Evolutionary conservation across 768 basidiomycete species (phyloP).

Genomic region (Sistotremastrum suecicum): DNA sequence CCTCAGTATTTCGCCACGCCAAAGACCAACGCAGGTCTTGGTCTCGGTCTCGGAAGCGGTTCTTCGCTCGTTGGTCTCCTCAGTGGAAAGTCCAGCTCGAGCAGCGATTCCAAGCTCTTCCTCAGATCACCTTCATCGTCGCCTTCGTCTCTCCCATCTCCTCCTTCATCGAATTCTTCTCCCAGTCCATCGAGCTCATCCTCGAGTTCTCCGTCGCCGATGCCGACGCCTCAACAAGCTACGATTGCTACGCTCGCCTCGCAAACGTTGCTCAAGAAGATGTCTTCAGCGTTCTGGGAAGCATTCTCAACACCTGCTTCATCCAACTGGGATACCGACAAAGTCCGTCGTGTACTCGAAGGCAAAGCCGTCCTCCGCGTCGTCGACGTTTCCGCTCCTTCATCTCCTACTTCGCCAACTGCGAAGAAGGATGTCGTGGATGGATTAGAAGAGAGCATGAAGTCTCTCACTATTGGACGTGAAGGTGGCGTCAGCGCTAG

Average conservation of each 20-base stretch:
- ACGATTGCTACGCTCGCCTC: slow-evolving; percentile 62
- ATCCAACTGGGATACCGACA: slow-evolving; percentile 51
- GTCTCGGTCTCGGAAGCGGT: no score
- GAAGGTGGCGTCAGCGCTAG: no score
- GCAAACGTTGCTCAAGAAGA: slow-evolving; percentile 57
- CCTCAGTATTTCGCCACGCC: slow-evolving; percentile 18
- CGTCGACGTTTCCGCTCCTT: slow-evolving; percentile 39
- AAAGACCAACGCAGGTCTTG: not conserved
- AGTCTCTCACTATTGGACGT: slow-evolving; percentile 1
- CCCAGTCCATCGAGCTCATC: slow-evolving; percentile 16
- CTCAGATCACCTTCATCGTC: slow-evolving; percentile 29
- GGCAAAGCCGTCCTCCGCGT: slow-evolving; percentile 69
- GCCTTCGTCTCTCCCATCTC: slow-evolving; percentile 14
- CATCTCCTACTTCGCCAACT: not conserved
- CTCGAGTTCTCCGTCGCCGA: slow-evolving; percentile 13
- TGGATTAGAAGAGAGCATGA: slow-evolving; percentile 11
- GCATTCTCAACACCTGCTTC: slow-evolving; percentile 53
- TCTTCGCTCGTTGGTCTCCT: no score
- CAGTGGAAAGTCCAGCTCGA: no score
- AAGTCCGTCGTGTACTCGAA: slow-evolving; percentile 68
- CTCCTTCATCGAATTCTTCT: slow-evolving; percentile 29
- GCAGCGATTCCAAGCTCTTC: slow-evolving; percentile 19
- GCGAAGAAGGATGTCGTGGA: not conserved
- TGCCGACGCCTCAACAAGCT: slow-evolving; percentile 25
- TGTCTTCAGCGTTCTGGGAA: slow-evolving; percentile 76